phyloP scores from a whole-genome alignment of 805 yeast genomes.

The Metschnikowia matae region DNA sequence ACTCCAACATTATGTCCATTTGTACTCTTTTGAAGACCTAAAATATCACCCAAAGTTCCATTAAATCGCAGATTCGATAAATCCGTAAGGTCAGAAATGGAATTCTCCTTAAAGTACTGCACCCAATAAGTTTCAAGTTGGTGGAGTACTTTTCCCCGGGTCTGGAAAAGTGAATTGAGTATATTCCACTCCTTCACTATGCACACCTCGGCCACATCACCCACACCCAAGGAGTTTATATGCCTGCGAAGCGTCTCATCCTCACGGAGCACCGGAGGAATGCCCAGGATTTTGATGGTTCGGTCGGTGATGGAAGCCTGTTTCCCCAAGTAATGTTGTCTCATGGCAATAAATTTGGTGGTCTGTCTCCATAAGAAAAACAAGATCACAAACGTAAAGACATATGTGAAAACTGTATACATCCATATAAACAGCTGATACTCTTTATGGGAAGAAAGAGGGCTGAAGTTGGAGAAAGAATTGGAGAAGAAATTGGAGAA shows the following conservation, averaged over 20 bases:
- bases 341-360: conserved; percentile 62
- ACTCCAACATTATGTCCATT: not conserved
- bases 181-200: conserved; percentile 86
- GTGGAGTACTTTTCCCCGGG: conserved; percentile 50
- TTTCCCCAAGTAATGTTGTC: conserved; percentile 78
- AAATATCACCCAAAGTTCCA: conserved; percentile 27
- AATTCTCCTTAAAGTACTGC: conserved; percentile 46
- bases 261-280: conserved; percentile 75
- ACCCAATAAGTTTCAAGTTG: conserved; percentile 72
- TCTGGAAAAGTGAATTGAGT: conserved; percentile 60
- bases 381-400: conserved; percentile 69
- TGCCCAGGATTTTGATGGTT: conserved; percentile 83
- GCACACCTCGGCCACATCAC: conserved; percentile 70
- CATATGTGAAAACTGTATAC: conserved; percentile 81
- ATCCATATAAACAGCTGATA: conserved; percentile 70
- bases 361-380: conserved; percentile 66
- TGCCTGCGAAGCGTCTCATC: conserved; percentile 68
- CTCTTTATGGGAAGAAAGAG: not conserved
- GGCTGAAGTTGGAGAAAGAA: not conserved
- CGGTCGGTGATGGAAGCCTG: conserved; percentile 90
- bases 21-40: conserved; percentile 16
- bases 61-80: conserved; percentile 24
- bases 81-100: conserved; percentile 27
- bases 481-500: not conserved
- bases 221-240: conserved; percentile 74